Conservation (phyloP, 192 early-diverging fungal genomes). For the Chytriomyces sp. region DNA sequence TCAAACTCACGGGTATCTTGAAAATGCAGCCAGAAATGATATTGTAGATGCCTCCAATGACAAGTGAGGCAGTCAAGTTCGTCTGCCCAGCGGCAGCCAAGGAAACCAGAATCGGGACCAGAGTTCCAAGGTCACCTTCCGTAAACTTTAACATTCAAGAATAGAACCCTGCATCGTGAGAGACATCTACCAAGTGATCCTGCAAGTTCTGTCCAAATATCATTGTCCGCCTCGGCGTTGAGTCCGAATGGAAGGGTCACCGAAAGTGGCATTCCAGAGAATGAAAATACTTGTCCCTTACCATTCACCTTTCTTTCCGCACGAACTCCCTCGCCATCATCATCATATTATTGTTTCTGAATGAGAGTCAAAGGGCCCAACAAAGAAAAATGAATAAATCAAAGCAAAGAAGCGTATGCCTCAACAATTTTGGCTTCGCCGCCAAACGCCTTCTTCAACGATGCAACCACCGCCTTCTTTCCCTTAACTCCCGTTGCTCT, state of each 20-base stretch:
- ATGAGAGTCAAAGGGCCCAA: not conserved
- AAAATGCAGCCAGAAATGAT: slow-evolving; percentile 77
- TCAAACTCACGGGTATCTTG: slow-evolving; percentile 59
- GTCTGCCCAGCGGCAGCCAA: slow-evolving; percentile 72
- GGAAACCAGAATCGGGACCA: slow-evolving; percentile 85
- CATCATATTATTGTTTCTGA: too few species aligned
- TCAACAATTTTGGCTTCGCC: not conserved
- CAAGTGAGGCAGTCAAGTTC: slow-evolving; percentile 74
- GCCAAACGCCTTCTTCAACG: slow-evolving; percentile 4
- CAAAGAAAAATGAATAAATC: not conserved
- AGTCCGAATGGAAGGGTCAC: not conserved
- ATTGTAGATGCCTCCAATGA: slow-evolving; percentile 89
- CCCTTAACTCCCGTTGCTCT: not conserved
- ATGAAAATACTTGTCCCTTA: not conserved
- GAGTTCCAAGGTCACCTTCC: slow-evolving; percentile 71
- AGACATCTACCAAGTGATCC: not conserved
- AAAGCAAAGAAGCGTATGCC: not conserved
- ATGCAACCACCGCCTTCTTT: not conserved
- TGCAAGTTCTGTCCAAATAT: not conserved
- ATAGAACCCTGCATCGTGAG: too few species aligned
- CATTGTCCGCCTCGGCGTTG: not conserved
- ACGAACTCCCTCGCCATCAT: too few species aligned
- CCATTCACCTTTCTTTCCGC: too few species aligned
- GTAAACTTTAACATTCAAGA: too few species aligned
- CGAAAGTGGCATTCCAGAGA: not conserved